phyloP scores from a whole-genome alignment of 192 early-diverging fungal genomes.

The Cladochytrium replicatum region DNA sequence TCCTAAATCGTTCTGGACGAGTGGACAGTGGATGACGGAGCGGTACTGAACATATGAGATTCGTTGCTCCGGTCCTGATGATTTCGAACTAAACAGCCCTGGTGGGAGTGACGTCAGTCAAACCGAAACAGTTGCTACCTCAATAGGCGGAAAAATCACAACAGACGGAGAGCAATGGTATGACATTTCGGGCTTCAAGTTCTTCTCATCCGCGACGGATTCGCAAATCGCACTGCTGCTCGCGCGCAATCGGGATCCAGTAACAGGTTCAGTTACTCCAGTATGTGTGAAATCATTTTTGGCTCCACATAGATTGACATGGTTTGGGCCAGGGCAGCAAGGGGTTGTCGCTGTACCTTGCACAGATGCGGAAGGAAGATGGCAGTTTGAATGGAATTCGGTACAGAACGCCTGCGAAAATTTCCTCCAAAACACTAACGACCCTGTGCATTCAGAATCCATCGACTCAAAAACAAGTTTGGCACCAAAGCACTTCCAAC shows the following conservation, averaged over 20 bases:
- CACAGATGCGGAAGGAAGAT: slow-evolving; percentile 39
- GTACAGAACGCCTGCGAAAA: neutral
- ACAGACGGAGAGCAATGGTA: slow-evolving; percentile 18
- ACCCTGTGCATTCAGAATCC: slow-evolving; percentile 23
- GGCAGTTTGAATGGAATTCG: slow-evolving; percentile 51
- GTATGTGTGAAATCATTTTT: neutral
- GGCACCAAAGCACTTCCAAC: slow-evolving; percentile 63
- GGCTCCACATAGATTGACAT: too few species aligned
- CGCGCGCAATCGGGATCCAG: slow-evolving; percentile 43
- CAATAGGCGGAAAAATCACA: slow-evolving; percentile 15
- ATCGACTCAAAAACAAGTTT: slow-evolving; percentile 60
- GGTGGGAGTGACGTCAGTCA: slow-evolving; percentile 56
- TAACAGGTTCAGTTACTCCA: slow-evolving; percentile 3
- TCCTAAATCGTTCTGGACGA: slow-evolving; percentile 50
- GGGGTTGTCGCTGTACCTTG: slow-evolving; percentile 54
- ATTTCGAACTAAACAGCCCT: too few species aligned
- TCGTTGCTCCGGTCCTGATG: too few species aligned
- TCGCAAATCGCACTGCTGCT: slow-evolving; percentile 57
- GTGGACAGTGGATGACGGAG: slow-evolving; percentile 74
- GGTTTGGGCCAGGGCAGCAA: slow-evolving; percentile 23
- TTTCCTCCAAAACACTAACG: neutral
- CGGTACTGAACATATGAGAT: too few species aligned
- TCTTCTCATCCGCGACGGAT: slow-evolving; percentile 66
- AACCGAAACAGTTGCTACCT: slow-evolving; percentile 53
- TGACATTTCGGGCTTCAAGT: slow-evolving; percentile 58